A percentile compares a stretch with the other conserved stretches of the same genome.
Evolutionary conservation across 768 basidiomycete species (phyloP).

Genomic region (Panaeolus cyanescens): DNA sequence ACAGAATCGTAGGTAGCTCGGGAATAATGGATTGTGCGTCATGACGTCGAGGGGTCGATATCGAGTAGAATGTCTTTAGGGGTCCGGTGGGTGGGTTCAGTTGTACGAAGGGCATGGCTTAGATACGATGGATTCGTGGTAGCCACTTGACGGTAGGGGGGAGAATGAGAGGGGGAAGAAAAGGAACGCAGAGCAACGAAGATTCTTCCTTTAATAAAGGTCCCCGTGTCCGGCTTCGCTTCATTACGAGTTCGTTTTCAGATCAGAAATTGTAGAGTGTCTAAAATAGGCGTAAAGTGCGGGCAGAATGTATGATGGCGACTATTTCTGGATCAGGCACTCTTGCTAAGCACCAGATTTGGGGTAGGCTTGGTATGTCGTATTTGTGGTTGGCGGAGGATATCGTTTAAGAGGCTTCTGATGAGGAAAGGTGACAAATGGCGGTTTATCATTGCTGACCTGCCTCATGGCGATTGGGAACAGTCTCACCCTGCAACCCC

Average conservation of each 20-base stretch:
- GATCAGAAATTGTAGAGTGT: background rate
- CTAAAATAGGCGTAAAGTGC: background rate
- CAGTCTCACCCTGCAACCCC: background rate
- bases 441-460: background rate
- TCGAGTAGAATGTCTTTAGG: constrained; percentile 25
- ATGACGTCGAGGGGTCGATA: constrained; percentile 35
- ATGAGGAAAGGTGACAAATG: background rate
- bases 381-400: background rate
- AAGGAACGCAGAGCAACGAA: background rate
- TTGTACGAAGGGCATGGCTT: background rate
- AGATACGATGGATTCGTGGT: background rate
- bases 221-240: background rate
- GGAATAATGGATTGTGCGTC: constrained; percentile 31
- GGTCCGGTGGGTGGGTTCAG: background rate
- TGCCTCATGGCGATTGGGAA: background rate
- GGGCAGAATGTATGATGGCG: background rate
- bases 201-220: background rate
- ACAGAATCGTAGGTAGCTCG: constrained; percentile 36
- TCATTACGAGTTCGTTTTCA: background rate
- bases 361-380: background rate
- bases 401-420: background rate
- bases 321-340: constrained; percentile 1
- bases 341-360: background rate
- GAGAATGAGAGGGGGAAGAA: background rate
- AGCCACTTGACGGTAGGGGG: background rate